Conservation (phyloP, 2,329 filamentous ascomycete species). For the Verticillium tricorpus region DNA sequence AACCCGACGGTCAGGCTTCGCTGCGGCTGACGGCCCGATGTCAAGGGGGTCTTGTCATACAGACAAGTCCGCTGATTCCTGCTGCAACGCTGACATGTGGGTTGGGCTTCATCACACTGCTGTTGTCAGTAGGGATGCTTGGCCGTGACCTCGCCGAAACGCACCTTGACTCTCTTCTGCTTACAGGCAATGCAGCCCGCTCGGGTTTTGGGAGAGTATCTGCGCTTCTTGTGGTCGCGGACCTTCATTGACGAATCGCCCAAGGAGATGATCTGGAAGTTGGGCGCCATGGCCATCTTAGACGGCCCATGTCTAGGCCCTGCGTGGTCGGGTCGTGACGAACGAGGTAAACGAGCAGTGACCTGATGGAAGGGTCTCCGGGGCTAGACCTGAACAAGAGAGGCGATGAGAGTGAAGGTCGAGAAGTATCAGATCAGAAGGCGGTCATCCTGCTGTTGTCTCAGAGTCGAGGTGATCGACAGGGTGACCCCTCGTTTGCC, state of each 20-base stretch:
- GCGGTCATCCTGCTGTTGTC: too few species aligned
- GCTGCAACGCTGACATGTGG: slow-evolving; percentile 15
- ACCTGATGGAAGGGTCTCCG: too few species aligned
- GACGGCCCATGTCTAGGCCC: not conserved
- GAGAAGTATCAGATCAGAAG: too few species aligned
- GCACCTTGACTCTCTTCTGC: slow-evolving; percentile 6
- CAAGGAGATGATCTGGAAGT: slow-evolving; percentile 8
- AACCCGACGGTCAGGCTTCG: not conserved
- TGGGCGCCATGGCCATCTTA: slow-evolving; percentile 3
- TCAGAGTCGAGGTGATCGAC: not conserved
- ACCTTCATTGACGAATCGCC: slow-evolving; percentile 4
- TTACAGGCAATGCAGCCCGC: slow-evolving; percentile 5
- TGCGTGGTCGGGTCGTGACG: too few species aligned
- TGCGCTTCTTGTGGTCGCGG: slow-evolving; percentile 14
- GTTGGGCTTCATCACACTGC: slow-evolving; percentile 14
- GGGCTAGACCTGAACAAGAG: too few species aligned
- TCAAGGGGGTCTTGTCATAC: slow-evolving; percentile 2
- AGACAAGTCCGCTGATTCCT: slow-evolving; percentile 14
- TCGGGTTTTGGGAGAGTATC: slow-evolving; percentile 14
- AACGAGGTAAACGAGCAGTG: not conserved
- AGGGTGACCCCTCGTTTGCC: not conserved
- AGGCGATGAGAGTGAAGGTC: too few species aligned
- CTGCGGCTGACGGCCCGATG: not conserved
- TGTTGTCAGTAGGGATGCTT: not conserved
- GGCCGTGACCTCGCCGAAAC: not conserved